Conservation (phyloP, 2,329 filamentous ascomycete genomes). For the Calonectria ilicicola region DNA sequence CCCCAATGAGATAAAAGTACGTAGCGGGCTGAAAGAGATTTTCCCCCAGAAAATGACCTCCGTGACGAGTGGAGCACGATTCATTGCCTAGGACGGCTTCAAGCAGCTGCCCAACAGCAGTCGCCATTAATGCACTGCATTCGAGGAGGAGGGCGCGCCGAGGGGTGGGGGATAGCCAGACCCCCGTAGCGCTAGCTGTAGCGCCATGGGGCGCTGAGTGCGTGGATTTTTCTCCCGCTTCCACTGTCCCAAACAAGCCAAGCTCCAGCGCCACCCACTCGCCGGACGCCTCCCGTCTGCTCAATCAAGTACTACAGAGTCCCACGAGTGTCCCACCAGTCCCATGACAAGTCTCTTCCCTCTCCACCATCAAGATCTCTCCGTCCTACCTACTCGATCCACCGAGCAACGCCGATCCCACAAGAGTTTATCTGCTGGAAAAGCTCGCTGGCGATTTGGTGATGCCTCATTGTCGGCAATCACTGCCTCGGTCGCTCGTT, state of each 20-base stretch:
- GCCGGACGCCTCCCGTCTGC: neutral
- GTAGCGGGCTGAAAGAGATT: neutral
- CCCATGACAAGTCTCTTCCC: conserved; percentile 11
- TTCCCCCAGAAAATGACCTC: neutral
- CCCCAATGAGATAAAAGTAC: neutral
- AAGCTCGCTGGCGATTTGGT: conserved; percentile 5
- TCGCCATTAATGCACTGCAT: neutral
- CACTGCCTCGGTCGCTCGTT: conserved; percentile 11
- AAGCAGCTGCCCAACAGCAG: conserved; percentile 1
- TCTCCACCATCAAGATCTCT: conserved; percentile 15
- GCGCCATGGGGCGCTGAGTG: neutral
- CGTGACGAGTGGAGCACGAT: neutral
- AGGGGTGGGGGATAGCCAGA: neutral
- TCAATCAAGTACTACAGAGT: conserved; percentile 6
- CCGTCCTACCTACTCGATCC: conserved; percentile 3
- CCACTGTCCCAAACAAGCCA: neutral
- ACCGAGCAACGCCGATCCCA: conserved; percentile 17
- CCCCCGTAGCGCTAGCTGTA: neutral
- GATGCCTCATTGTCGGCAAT: conserved; percentile 17
- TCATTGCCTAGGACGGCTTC: neutral
- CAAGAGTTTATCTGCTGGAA: conserved; percentile 2
- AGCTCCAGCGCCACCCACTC: conserved; percentile 5
- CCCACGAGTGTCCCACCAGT: conserved; percentile 5
- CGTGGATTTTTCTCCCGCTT: conserved; percentile 11
- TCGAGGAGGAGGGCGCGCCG: neutral